A percentile compares a stretch with the other conserved stretches of the same genome.
Evolutionary conservation across 306 rosid species (phyloP).

Genomic region (Cicer arietinum): DNA sequence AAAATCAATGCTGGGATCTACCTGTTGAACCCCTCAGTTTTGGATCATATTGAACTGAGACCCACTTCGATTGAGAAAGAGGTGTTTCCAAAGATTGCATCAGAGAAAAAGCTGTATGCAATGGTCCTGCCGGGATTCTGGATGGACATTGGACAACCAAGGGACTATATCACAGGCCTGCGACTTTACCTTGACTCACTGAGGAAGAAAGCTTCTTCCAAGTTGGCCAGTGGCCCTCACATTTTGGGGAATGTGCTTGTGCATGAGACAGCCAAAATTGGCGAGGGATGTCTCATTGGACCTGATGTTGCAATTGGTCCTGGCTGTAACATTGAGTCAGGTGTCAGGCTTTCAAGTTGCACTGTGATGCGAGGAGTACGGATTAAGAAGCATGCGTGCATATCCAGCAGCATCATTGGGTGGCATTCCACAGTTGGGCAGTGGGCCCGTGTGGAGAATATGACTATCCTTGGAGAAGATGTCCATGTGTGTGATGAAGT

Average conservation of each 20-base stretch:
- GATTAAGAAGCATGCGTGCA: slow-evolving; percentile 85
- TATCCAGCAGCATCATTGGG: slow-evolving; percentile 91
- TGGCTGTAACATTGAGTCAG: slow-evolving; percentile 83
- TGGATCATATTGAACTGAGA: slow-evolving; percentile 83
- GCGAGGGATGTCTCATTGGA: slow-evolving; percentile 97
- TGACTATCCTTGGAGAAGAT: slow-evolving; percentile 97
- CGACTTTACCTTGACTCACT: slow-evolving; percentile 82
- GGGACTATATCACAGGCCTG: slow-evolving; percentile 89
- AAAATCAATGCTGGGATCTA: slow-evolving; percentile 98
- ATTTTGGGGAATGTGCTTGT: slow-evolving; percentile 92
- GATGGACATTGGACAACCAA: slow-evolving; percentile 99
- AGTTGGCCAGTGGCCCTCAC: slow-evolving; percentile 75
- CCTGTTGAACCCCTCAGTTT: slow-evolving; percentile 83
- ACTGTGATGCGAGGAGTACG: slow-evolving; percentile 93
- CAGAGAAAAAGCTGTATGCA: slow-evolving; percentile 80
- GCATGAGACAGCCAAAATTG: slow-evolving; percentile 84
- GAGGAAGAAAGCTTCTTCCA: slow-evolving; percentile 76
- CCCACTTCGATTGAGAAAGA: slow-evolving; percentile 99
- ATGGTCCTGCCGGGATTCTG: slow-evolving; percentile 99
- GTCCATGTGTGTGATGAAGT: slow-evolving; percentile 91
- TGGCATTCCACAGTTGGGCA: slow-evolving; percentile 99
- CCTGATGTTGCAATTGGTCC: slow-evolving; percentile 99
- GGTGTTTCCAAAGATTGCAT: slow-evolving; percentile 91
- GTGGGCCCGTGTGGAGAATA: slow-evolving; percentile 98
- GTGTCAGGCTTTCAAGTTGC: slow-evolving; percentile 94